Base-by-base conservation (phyloP, 495 filamentous ascomycete genomes). In the Penicillium roqueforti region DNA sequence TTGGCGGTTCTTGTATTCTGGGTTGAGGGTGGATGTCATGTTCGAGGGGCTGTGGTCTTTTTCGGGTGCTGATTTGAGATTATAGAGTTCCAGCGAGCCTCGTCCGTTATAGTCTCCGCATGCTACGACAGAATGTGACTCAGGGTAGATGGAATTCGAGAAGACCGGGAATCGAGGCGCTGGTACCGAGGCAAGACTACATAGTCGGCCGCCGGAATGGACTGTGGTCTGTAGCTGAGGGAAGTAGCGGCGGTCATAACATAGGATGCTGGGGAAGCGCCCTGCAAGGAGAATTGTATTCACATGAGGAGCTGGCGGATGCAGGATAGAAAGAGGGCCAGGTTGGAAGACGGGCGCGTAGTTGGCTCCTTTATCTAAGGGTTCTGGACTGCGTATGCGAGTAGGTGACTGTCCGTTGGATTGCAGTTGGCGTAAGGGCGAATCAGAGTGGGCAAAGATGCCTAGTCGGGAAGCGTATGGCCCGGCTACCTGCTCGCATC, bases 81-180 rank as follows among this genome's bases (percentile, higher is more conserved):
- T 82, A 68, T 96, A 96, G n/a, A 95, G 72, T 63, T 97, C 92
- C 9, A 97, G 75, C 0, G 88, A 91, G 6, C 92, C 92, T 62
- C 92, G 87, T 18, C 89, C 90, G 54, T 95, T 95, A 71, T 97
- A 97, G 66, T 95, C 91, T n/a, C 91, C 92, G 53, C 87, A 88
- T 16, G 91, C 91, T 31, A 92, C 82, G 37, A 97, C 71, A 5
- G 82, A 87, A 47, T 83, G 75, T 10, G 79, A 77, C 3, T 80
- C 77, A 8, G 72, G 73, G 6, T 51, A 83, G 43, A 31, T 79
- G 69, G 54, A 82, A 64, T 68, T 76, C 64, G 61, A 78, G 76
- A 66, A 70, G 19, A 73, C 62, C 16, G 75, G 72, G 41, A 76
- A 76, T 18, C 60, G 67, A 3, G 87, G 85, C 63, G 80, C 85